Evolutionary conservation across 768 basidiomycete genomes (phyloP).

Genomic region (Lanmaoa rubissima): DNA sequence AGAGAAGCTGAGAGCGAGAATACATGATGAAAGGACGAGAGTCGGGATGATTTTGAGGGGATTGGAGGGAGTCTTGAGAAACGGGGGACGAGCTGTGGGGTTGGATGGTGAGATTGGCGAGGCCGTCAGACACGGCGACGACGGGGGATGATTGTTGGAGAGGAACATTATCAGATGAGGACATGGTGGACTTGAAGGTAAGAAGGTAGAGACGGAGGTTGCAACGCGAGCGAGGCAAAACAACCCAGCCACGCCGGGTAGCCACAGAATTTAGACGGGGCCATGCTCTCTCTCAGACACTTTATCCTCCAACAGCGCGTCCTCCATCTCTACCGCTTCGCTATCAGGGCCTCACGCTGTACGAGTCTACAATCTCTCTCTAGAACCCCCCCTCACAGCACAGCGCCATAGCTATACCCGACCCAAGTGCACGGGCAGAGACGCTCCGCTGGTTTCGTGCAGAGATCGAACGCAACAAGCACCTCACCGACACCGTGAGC

Average conservation of each 20-base stretch:
- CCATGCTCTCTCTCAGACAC: slow-evolving; percentile 58
- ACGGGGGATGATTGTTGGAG: slow-evolving; percentile 17
- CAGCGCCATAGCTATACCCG: slow-evolving; percentile 53
- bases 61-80: slow-evolving; percentile 6
- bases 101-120: slow-evolving; percentile 35
- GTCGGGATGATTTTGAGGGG: slow-evolving; percentile 22
- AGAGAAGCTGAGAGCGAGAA: slow-evolving; percentile 65
- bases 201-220: slow-evolving; percentile 4
- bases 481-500: slow-evolving; percentile 56
- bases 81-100: slow-evolving; percentile 6
- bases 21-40: slow-evolving; percentile 59
- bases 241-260: slow-evolving; percentile 1
- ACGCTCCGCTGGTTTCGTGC: slow-evolving; percentile 70
- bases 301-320: slow-evolving; percentile 68
- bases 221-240: slow-evolving; percentile 19
- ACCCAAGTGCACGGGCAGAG: slow-evolving; percentile 58
- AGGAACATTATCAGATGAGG: slow-evolving; percentile 26
- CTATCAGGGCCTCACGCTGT: slow-evolving; percentile 72
- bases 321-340: slow-evolving; percentile 60
- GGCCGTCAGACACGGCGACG: slow-evolving; percentile 31
- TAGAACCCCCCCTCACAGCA: slow-evolving; percentile 2
- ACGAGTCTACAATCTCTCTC: slow-evolving; percentile 10
- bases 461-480: slow-evolving; percentile 64
- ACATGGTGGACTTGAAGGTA: slow-evolving; percentile 33
- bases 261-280: slow-evolving; percentile 15